Percentiles rank a stretch among this genome's conserved stretches.
These are phyloP conservation scores for Monosporozyma aerobia DNA, from an alignment of 805 yeast genomes.

Conservation along the genomic window DNA sequence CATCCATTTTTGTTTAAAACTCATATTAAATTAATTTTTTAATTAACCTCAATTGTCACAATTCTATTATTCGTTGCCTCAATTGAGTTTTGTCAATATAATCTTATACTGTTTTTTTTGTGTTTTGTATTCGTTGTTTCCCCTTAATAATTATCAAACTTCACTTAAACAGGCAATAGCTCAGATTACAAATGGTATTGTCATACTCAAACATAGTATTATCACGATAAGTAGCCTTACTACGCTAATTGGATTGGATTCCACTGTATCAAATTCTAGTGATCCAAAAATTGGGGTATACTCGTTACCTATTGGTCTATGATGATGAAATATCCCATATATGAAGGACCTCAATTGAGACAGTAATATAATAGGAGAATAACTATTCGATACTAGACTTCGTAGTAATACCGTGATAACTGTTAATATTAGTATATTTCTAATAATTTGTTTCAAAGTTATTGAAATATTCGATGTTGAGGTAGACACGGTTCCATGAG, in stretches of 20 bases:
- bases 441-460: neutral
- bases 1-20: neutral
- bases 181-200: conserved; percentile 5
- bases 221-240: conserved; percentile 11
- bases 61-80: neutral
- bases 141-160: no score
- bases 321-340: neutral
- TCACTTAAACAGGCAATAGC: neutral
- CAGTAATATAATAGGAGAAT: neutral
- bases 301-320: neutral
- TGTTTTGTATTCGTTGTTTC: neutral
- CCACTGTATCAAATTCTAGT: conserved; percentile 15
- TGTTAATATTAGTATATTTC: neutral
- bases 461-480: neutral
- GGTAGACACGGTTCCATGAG: no score
- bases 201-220: conserved; percentile 7
- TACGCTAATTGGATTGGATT: conserved; percentile 18
- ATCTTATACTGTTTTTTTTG: neutral
- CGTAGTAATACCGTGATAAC: neutral
- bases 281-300: conserved; percentile 7
- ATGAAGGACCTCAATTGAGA: neutral
- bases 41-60: neutral
- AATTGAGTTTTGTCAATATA: neutral
- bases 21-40: neutral
- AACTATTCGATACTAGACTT: neutral